Base-by-base conservation (phyloP, 768 basidiomycete genomes). In the Boletus speciosus region DNA sequence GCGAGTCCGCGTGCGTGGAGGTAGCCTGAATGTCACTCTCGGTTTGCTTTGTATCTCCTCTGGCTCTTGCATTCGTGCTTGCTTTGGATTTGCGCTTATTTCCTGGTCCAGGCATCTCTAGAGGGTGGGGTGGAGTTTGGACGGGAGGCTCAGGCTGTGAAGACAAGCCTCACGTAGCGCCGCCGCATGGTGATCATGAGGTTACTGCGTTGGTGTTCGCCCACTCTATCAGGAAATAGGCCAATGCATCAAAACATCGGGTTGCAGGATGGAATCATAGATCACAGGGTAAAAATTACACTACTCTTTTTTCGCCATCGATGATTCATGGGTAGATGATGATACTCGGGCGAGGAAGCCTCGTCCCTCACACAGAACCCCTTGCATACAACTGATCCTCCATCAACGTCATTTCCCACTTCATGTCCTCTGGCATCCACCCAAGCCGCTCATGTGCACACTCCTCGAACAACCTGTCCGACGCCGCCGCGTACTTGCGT, bases 401-500 rank as follows among this genome's bases (percentile, higher is more conserved):
- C 43, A 59, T 36, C 37, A 49, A 57, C 11, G 56, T 27, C 8
- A 27, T 40, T 27, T 29, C 46, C 53, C 42, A 47, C 5, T 41
- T 25, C 32, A 35, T 35, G 5, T 40, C 54, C 23, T 37, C 21
- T 15, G 65, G 58, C 48, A 49, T 40, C 61, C 65, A 65, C 44
- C 55, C 49, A 2, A 67, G 25, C 14, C 66, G 52, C 40, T 62
- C 66, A 14, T 21, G 25, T 19, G 50, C 56, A 25, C 57, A 44
- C 48, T 55, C 25, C 36, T 62, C 42, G 37, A 66, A 49, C 41
- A 66, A 27, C 21, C 36, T 31, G 47, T 66, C 62, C 32, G 64
- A 49, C 5, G 63, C 64, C 16, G 23, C 40, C 23, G 46, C 57
- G 16, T 65, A 66, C 39, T 57, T 58, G 29, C 32, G 25, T 4